A percentile compares a stretch with the other conserved stretches of the same genome.
These are phyloP conservation scores for Apiospora arundinis DNA, from an alignment of 2,329 filamentous ascomycete genomes.

Conservation along the genomic window DNA sequence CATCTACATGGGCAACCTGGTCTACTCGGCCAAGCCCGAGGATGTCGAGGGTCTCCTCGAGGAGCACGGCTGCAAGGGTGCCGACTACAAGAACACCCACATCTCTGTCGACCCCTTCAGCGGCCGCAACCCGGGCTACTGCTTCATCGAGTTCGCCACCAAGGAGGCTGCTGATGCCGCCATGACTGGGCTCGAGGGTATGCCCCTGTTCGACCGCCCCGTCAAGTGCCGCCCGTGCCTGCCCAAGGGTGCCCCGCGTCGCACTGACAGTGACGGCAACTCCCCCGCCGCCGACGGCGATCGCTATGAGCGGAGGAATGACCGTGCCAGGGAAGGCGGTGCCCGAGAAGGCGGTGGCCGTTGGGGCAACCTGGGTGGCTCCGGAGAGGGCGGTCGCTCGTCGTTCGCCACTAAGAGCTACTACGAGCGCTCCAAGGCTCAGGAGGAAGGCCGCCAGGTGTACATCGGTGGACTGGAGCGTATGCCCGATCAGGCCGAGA, in stretches of 20 bases:
- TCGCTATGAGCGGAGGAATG: slow-evolving; percentile 28
- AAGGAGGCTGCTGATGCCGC: slow-evolving; percentile 63
- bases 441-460: slow-evolving; percentile 47
- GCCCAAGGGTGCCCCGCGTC: slow-evolving; percentile 49
- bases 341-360: slow-evolving; percentile 8
- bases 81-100: slow-evolving; percentile 59
- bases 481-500: slow-evolving; percentile 55
- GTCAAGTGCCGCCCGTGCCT: slow-evolving; percentile 71
- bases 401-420: slow-evolving; percentile 41
- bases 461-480: slow-evolving; percentile 58
- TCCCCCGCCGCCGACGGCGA: slow-evolving; percentile 19
- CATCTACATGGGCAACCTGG: slow-evolving; percentile 72
- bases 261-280: slow-evolving; percentile 24
- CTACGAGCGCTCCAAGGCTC: slow-evolving; percentile 30
- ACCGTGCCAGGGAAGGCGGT: slow-evolving; percentile 27
- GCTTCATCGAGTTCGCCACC: slow-evolving; percentile 71
- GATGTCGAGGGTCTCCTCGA: slow-evolving; percentile 45
- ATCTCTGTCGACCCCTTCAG: slow-evolving; percentile 74
- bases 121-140: slow-evolving; percentile 74
- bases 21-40: slow-evolving; percentile 54
- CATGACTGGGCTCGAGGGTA: slow-evolving; percentile 62
- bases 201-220: slow-evolving; percentile 60
- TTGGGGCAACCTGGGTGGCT: slow-evolving; percentile 20
- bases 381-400: slow-evolving; percentile 33
- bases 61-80: slow-evolving; percentile 42